Evolutionary conservation across 441 rosid species (phyloP), one percentile per base, ranked within the genome.

Genomic region (Populus hybrid): DNA sequence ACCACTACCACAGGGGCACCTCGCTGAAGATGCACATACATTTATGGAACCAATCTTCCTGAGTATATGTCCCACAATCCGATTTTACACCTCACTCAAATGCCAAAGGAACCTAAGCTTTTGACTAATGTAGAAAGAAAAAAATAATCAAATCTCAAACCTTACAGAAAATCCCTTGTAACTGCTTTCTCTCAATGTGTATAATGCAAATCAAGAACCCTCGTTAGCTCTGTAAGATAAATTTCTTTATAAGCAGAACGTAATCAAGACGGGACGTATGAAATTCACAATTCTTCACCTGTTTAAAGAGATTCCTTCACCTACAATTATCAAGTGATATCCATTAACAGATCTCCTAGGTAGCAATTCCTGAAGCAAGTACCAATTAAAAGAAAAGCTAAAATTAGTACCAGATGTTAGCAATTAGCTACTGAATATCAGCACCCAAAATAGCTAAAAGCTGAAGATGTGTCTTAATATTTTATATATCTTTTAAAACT

Each of bases 11-110:
- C 57, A 46, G 75, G 80, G 66, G 71, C 38, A 77, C 78, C 79
- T 80, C 70, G 76, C 86, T 42, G 78, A 81, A 70, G 85, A 85
- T 82, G 87, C 84, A 83, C 79, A 65, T 79, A 83, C 74, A 70
- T 81, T 82, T 84, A 84, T 79, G 64, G 57, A 83, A 85, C 81
- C 84, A 77, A 84, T 85, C 88, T 79, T 83, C 86, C 79, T 30
- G 82, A 86, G 84, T 80, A 83, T 84, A 82, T 79, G 84, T 83
- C 78, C 85, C 85, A 86, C 86, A 85, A 83, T 84, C 87, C 72
- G 82, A 88, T 86, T 85, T 84, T 87, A 89, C 88, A 84, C 81
- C 89, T 84, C 92, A 85, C 87, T 85, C 86, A 85, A 87, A 84
- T 82, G 84, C 84, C 84, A 85, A 83, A 84, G 80, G 79, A 86